These are phyloP conservation scores for Trypanosomatidae sp. DNA, from an alignment of 208 protist species.

Conservation along the genomic window DNA sequence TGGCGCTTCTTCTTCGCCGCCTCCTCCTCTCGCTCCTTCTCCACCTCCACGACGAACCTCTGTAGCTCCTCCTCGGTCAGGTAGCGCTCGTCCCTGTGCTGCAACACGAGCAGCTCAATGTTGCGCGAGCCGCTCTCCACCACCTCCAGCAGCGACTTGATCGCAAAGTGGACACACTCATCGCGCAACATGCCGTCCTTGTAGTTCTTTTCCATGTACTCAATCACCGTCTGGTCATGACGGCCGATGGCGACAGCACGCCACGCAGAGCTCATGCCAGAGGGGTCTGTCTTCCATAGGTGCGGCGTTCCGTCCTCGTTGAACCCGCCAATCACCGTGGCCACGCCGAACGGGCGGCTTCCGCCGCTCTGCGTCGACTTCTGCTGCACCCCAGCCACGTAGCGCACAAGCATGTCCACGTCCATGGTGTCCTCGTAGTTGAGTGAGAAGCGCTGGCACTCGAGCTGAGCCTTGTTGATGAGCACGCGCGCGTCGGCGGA, in stretches of 20 bases:
- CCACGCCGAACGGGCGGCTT: conserved; percentile 99
- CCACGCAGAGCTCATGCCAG: conserved; percentile 87
- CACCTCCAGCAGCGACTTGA: conserved; percentile 98
- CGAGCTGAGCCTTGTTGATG: conserved; percentile 97
- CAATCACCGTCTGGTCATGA: conserved; percentile 97
- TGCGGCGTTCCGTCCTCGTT: conserved; percentile 96
- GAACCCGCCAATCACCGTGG: conserved; percentile 99
- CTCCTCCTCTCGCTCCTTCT: conserved; percentile 91
- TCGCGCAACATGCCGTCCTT: conserved; percentile 89
- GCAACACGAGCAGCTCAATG: conserved; percentile 86
- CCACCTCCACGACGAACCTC: conserved; percentile 76
- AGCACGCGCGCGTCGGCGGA: conserved; percentile 99
- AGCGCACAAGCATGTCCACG: conserved; percentile 98
- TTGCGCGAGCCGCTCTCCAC: conserved; percentile 93
- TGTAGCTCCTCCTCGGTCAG: conserved; percentile 80
- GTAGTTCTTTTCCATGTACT: conserved; percentile 99
- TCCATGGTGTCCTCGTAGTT: conserved; percentile 98
- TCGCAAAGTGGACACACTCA: conserved; percentile 96
- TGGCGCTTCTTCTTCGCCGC: conserved; percentile 73
- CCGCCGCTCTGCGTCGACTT: conserved; percentile 98
- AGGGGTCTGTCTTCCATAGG: conserved; percentile 90
- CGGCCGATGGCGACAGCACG: conserved; percentile 88
- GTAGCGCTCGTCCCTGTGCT: conserved; percentile 63
- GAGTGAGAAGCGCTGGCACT: conserved; percentile 99
- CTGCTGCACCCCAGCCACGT: conserved; percentile 98